Conservation (phyloP, 306 rosid species). For the Echinosophora koreensis region DNA sequence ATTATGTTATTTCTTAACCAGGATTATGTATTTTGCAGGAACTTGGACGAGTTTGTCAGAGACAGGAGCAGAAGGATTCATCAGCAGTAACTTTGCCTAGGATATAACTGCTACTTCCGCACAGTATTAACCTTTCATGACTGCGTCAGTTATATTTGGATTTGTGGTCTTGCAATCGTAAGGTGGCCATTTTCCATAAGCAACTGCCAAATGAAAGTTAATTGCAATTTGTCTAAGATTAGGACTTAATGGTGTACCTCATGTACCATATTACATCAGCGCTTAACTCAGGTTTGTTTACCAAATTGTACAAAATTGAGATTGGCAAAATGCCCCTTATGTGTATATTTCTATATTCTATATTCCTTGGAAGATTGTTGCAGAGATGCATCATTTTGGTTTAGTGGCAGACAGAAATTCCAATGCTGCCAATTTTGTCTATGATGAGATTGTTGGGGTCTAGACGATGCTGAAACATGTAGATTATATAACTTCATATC, state of each 20-base stretch:
- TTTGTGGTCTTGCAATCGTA: slow-evolving; percentile 12
- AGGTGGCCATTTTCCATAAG: slow-evolving; percentile 35
- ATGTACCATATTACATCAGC: slow-evolving; percentile 5
- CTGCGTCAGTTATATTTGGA: slow-evolving; percentile 25
- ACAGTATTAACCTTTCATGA: background rate
- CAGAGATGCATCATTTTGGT: slow-evolving; percentile 14
- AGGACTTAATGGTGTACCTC: slow-evolving; percentile 38
- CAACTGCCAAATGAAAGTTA: slow-evolving; percentile 22
- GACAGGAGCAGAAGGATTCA: slow-evolving; percentile 41
- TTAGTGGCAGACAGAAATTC: background rate
- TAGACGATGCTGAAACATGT: background rate
- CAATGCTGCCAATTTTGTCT: slow-evolving; percentile 1
- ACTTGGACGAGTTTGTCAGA: slow-evolving; percentile 24
- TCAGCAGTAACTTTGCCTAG: slow-evolving; percentile 11
- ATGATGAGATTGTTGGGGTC: background rate
- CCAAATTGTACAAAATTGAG: slow-evolving; percentile 43
- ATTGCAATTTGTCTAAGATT: slow-evolving; percentile 29
- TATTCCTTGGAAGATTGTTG: slow-evolving; percentile 15
- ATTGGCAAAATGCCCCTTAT: slow-evolving; percentile 30
- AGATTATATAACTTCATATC: background rate
- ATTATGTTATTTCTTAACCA: slow-evolving; percentile 3
- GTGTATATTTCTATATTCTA: slow-evolving; percentile 29
- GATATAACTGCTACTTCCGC: slow-evolving; percentile 30
- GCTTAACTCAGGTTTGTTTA: slow-evolving; percentile 26
- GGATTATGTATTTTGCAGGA: slow-evolving; percentile 40